phyloP scores from a whole-genome alignment of 768 basidiomycete genomes.

The Psilocybe azurescens region DNA sequence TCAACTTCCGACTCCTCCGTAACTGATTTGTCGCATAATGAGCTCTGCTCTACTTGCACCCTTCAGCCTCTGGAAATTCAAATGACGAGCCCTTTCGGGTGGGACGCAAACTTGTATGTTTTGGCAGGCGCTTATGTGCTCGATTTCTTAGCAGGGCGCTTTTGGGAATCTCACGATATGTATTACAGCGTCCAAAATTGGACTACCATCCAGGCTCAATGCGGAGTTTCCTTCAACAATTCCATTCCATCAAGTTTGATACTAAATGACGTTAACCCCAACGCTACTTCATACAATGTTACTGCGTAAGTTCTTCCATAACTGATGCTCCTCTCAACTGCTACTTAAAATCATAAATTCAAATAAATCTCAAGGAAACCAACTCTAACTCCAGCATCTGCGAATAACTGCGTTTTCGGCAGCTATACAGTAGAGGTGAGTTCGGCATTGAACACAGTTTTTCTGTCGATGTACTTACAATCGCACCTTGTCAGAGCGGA shows the following conservation, averaged over 20 bases:
- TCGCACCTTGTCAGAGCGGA: not conserved
- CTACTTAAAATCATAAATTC: not conserved
- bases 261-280: not conserved
- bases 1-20: not conserved
- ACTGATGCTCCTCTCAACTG: no score
- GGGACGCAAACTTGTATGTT: not conserved
- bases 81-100: not conserved
- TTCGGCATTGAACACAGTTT: not conserved
- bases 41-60: slow-evolving; percentile 1
- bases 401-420: not conserved
- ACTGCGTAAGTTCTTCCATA: not conserved
- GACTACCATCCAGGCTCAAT: not conserved
- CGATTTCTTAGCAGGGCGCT: no score
- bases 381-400: not conserved
- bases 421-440: not conserved
- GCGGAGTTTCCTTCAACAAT: not conserved
- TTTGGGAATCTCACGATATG: not conserved
- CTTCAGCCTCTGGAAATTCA: not conserved
- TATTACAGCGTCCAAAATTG: not conserved
- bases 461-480: not conserved
- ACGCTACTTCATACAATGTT: not conserved
- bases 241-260: not conserved
- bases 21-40: not conserved
- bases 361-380: not conserved
- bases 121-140: no score